Percentiles rank a stretch among this genome's conserved stretches.
These are phyloP conservation scores for Pleurozium schreberi DNA, from an alignment of 225 moss, liverwort and hornwort genomes.

Conservation along the genomic window DNA sequence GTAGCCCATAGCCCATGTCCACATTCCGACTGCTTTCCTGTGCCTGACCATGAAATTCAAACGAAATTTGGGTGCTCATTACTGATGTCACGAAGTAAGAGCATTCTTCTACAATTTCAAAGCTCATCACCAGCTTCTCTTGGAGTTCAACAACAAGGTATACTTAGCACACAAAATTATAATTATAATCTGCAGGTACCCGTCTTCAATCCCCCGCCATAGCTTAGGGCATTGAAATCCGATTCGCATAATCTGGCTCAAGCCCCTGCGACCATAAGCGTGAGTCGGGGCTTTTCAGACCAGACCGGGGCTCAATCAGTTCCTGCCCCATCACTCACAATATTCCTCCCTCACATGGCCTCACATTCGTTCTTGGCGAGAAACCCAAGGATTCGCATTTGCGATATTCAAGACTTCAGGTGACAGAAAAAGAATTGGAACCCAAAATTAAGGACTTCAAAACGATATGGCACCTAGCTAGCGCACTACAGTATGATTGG, in stretches of 20 bases:
- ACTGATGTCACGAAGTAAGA: not conserved
- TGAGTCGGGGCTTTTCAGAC: not conserved
- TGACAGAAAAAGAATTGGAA: not conserved
- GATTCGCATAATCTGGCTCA: not conserved
- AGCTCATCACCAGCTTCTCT: not conserved
- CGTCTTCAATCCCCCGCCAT: not conserved
- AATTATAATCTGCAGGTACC: not conserved
- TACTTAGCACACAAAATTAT: not conserved
- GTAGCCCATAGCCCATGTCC: constrained; percentile 2
- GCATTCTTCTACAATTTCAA: not conserved
- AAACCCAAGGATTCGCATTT: not conserved
- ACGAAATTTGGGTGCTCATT: not conserved
- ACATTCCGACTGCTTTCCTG: not conserved
- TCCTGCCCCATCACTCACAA: not conserved
- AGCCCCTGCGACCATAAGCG: not conserved
- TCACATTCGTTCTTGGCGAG: not conserved
- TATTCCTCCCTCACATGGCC: not conserved
- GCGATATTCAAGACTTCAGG: not conserved
- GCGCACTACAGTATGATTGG: not conserved
- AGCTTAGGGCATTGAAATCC: not conserved
- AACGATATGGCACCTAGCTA: not conserved
- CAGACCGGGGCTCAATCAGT: not conserved
- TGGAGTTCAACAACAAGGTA: not conserved
- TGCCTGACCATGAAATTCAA: not conserved
- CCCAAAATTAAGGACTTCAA: not conserved